A percentile compares a stretch with the other conserved stretches of the same genome.
These are phyloP conservation scores for Paramecium sonneborni DNA, from an alignment of 73 alveolate species.

Conservation along the genomic window DNA sequence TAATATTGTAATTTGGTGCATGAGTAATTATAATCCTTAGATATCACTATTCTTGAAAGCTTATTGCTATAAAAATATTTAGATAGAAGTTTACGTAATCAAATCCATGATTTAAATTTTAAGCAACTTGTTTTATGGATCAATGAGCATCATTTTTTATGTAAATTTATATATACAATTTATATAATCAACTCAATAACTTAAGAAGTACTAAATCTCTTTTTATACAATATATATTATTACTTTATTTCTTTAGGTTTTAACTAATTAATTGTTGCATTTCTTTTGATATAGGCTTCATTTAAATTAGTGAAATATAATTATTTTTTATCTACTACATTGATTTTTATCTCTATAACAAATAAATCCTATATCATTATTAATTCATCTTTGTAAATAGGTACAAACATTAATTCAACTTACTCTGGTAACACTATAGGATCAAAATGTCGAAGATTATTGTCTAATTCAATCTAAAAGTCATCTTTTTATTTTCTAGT, in stretches of 20 bases:
- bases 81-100: neutral
- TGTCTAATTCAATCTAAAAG: conserved; percentile 20
- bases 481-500: conserved; percentile 49
- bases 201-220: conserved; percentile 20
- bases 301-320: conserved; percentile 49
- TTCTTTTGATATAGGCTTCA: conserved; percentile 63
- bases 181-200: neutral
- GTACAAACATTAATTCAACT: conserved; percentile 41
- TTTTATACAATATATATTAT: neutral
- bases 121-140: neutral
- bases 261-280: conserved; percentile 41
- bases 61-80: neutral
- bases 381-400: conserved; percentile 14
- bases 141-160: conserved; percentile 2
- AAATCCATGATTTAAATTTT: neutral
- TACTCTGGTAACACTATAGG: conserved; percentile 53
- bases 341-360: conserved; percentile 60
- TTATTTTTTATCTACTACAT: conserved; percentile 18
- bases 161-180: neutral
- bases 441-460: conserved; percentile 17
- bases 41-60: neutral
- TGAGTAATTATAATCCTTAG: neutral
- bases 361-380: neutral
- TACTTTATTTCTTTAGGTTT: conserved; percentile 50
- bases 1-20: neutral